A percentile compares a stretch with the other conserved stretches of the same genome.
Conservation (phyloP, 768 basidiomycete genomes). For the Psilocybe azurescens region DNA sequence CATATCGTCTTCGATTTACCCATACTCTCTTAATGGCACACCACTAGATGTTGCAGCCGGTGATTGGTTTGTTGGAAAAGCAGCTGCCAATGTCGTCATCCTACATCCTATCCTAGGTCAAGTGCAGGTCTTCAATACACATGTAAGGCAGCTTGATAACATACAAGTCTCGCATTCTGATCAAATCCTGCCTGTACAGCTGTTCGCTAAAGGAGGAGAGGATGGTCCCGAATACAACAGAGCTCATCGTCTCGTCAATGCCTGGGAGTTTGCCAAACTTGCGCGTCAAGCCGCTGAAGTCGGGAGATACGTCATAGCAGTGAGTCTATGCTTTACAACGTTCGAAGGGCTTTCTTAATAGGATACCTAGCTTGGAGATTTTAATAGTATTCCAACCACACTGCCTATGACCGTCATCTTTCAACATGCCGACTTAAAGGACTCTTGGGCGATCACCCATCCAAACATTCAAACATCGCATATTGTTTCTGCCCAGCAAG, state of each 20-base stretch:
- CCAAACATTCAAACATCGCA: constrained; percentile 40
- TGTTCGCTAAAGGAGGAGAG: constrained; percentile 85
- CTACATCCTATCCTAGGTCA: constrained; percentile 78
- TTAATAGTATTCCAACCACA: constrained; percentile 84
- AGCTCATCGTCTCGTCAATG: constrained; percentile 84
- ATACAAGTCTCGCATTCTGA: too few relatives aligned
- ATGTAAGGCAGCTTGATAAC: too few relatives aligned
- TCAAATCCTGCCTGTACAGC: constrained; percentile 30
- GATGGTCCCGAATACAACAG: constrained; percentile 78
- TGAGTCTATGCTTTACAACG: constrained; percentile 42
- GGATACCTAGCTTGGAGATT: constrained; percentile 74
- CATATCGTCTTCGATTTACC: constrained; percentile 72
- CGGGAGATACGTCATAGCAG: constrained; percentile 87
- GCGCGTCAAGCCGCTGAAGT: constrained; percentile 74
- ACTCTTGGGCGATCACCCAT: constrained; percentile 81
- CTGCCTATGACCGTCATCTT: constrained; percentile 80
- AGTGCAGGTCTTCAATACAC: constrained; percentile 89
- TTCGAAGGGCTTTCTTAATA: background rate
- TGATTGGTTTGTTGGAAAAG: constrained; percentile 97
- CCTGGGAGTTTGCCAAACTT: constrained; percentile 89
- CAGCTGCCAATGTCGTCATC: constrained; percentile 80
- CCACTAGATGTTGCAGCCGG: constrained; percentile 87
- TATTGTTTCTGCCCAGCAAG: constrained; percentile 55
- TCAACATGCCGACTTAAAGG: constrained; percentile 70
- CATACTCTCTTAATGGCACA: constrained; percentile 87